A percentile compares a stretch with the other conserved stretches of the same genome.
Conservation (phyloP, 2,329 filamentous ascomycete species). For the Arthroderma sp. region DNA sequence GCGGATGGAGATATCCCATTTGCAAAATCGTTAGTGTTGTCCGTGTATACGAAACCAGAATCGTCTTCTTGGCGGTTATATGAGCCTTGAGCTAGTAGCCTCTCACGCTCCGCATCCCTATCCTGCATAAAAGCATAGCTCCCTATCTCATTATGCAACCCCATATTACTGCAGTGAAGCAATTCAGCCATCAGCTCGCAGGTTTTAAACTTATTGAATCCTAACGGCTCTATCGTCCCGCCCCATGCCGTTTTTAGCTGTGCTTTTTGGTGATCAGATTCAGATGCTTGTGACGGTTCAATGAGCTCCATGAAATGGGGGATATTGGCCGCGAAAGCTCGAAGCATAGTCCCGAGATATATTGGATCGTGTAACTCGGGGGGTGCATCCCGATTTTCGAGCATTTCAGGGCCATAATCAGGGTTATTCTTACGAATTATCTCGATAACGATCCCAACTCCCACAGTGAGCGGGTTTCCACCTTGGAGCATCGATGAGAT, state of each 20-base stretch:
- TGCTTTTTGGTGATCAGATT: constrained; percentile 49
- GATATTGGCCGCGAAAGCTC: constrained; percentile 79
- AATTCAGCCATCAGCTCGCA: constrained; percentile 98
- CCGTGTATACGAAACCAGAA: constrained; percentile 44
- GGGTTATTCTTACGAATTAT: constrained; percentile 99
- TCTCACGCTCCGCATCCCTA: constrained; percentile 69
- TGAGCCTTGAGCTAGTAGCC: constrained; percentile 59
- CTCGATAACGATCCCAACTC: constrained; percentile 94
- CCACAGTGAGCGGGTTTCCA: constrained; percentile 87
- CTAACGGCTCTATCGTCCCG: constrained; percentile 78
- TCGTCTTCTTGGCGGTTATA: constrained; percentile 39
- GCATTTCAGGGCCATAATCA: constrained; percentile 89
- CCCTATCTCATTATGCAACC: constrained; percentile 77
- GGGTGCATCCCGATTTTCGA: constrained; percentile 62
- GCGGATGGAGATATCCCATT: constrained; percentile 26
- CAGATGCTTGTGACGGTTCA: constrained; percentile 14
- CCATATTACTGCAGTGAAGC: constrained; percentile 97
- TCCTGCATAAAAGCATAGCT: constrained; percentile 74
- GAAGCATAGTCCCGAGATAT: constrained; percentile 79
- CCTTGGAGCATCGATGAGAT: constrained; percentile 84
- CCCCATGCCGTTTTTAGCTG: constrained; percentile 80
- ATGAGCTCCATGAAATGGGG: constrained; percentile 90
- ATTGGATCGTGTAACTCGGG: constrained; percentile 86
- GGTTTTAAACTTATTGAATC: constrained; percentile 96
- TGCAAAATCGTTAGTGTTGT: constrained; percentile 32